phyloP scores from a whole-genome alignment of 1,139 yeast genomes.

The Candida tropicalis region DNA sequence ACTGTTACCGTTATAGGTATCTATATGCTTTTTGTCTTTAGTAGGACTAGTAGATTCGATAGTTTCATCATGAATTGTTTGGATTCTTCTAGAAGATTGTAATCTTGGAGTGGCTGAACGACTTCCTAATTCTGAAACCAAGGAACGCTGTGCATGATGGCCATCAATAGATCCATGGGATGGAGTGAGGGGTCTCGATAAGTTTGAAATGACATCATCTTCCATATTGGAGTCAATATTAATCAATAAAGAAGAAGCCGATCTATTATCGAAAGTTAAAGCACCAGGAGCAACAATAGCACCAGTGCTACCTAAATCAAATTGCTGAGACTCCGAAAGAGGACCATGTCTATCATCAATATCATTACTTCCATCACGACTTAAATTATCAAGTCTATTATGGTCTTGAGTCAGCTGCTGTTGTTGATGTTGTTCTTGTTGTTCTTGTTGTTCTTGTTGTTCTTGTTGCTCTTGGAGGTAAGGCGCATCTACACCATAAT shows the following conservation, averaged over 20 bases:
- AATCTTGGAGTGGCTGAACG: conserved; percentile 23
- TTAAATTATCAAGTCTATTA: neutral
- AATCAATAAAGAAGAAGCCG: conserved; percentile 22
- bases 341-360: neutral
- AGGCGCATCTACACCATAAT: conserved; percentile 36
- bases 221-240: conserved; percentile 17
- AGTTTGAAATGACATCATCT: neutral
- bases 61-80: conserved; percentile 23
- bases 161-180: conserved; percentile 8
- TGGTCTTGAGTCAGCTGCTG: neutral
- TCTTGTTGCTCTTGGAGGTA: conserved; percentile 1
- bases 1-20: conserved; percentile 27
- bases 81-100: conserved; percentile 24
- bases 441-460: conserved; percentile 2
- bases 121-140: conserved; percentile 15
- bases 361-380: conserved; percentile 1
- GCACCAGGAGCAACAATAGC: conserved; percentile 20
- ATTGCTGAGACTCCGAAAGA: neutral
- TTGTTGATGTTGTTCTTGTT: conserved; percentile 3
- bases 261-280: conserved; percentile 22
- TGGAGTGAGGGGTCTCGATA: conserved; percentile 6
- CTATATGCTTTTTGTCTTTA: conserved; percentile 13
- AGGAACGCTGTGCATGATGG: conserved; percentile 7
- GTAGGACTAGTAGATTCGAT: neutral
- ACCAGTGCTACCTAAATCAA: conserved; percentile 11